Evolutionary conservation across 2,329 filamentous ascomycete species (phyloP).

Genomic region (Colletotrichum kahawae): DNA sequence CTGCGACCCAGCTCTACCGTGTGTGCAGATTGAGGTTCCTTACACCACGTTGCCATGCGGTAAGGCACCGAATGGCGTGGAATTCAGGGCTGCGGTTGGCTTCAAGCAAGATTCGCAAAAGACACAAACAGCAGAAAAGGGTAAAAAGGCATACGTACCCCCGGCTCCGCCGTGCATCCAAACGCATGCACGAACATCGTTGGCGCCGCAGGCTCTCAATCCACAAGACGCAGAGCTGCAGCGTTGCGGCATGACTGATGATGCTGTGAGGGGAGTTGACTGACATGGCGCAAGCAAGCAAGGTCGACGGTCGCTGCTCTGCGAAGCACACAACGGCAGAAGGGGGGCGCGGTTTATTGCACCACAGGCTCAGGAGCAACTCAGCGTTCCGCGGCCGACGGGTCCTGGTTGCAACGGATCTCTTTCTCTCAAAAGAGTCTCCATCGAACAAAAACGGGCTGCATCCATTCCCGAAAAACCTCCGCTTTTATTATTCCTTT

Average conservation of each 20-base stretch:
- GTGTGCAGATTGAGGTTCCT: background rate
- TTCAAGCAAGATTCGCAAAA: slow-evolving; percentile 13
- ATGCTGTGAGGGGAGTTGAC: background rate
- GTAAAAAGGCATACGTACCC: slow-evolving; percentile 23
- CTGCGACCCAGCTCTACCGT: background rate
- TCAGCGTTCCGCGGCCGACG: background rate
- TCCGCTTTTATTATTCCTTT: slow-evolving; percentile 2
- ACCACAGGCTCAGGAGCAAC: background rate
- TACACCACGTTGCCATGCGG: slow-evolving; percentile 6
- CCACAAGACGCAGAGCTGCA: background rate
- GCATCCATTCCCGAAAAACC: slow-evolving; percentile 15
- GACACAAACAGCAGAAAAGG: slow-evolving; percentile 13
- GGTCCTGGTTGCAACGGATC: background rate
- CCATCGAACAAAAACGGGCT: slow-evolving; percentile 1
- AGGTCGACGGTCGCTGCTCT: background rate
- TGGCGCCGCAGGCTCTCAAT: slow-evolving; percentile 8
- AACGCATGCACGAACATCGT: slow-evolving; percentile 13
- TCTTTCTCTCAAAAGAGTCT: background rate
- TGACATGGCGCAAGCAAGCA: background rate
- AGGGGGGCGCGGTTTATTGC: background rate
- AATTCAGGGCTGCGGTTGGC: slow-evolving; percentile 5
- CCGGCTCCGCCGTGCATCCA: slow-evolving; percentile 15
- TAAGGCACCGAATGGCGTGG: background rate
- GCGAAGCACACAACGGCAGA: background rate
- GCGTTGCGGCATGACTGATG: background rate